Evolutionary conservation across 139 green algal species (phyloP), one percentile per base, ranked within the genome.

Genomic region (Tetraselmis striata): DNA sequence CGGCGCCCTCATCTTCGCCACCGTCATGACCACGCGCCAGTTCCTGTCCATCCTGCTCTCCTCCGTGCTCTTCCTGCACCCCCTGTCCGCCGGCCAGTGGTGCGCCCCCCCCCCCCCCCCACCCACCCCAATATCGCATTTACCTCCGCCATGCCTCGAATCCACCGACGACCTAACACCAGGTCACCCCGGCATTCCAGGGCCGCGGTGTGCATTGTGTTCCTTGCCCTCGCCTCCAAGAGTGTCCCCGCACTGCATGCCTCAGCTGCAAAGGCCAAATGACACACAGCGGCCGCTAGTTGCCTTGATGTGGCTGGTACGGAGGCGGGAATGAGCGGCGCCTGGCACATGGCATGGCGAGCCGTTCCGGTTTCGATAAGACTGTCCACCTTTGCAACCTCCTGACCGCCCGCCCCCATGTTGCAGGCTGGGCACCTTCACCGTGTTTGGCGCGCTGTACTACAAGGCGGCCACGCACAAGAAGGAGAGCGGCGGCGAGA

Each of bases 1-100:
- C 77, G 94, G 95, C 1, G 93, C 94, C 30, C 90, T 98, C 29
- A 80, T 95, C 22, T 97, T 99, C 82, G 95, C 95, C 22, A 95
- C 93, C 31, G 91, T 98, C 80, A 99, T 99, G 96, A 99, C 95
- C 23, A 95, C 93, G 0, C 89, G 96, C 28, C 95, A 98, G 86
- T 95, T 97, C 79, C 77, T 98, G 30, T 96, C 92, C 80, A 97
- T 99, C 83, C 88, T 98, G 30, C 83, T 97, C 29, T 97, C 93
- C 5, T 95, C 91, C 77, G 67, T 97, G 29, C 77, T 98, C 1
- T 99, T 98, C 79, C 83, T 82, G 23, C 95, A 98, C 84, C 87
- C 89, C 0, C 90, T 99, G 1, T 85, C 88, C 18, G 2, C 59
- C 1, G 85, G 85, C 0, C 93, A 97, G 77, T 95, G 92, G 91